phyloP scores from a whole-genome alignment of 352 stramenopile genomes.

The Thalassiosira hispida region DNA sequence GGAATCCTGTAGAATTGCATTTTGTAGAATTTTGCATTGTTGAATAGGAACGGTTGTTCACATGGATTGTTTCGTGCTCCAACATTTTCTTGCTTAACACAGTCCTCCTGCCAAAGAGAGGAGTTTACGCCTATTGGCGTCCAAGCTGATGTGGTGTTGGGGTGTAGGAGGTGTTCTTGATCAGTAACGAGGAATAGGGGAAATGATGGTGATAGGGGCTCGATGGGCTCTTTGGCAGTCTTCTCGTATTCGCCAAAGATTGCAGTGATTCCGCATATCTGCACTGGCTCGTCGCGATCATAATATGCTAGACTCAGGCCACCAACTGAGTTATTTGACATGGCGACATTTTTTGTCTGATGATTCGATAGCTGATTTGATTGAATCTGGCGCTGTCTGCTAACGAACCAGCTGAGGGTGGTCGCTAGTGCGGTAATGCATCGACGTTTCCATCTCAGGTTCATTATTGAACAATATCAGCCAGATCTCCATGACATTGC shows the following conservation, averaged over 20 bases:
- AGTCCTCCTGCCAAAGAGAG: conserved; percentile 12
- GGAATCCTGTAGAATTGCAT: conserved; percentile 16
- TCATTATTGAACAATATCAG: too few relatives aligned
- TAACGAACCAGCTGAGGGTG: too few relatives aligned
- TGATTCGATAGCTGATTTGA: too few relatives aligned
- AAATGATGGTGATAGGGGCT: not conserved
- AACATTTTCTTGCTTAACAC: not conserved
- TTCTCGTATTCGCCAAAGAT: conserved; percentile 5
- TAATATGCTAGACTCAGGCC: too few relatives aligned
- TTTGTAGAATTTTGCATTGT: conserved; percentile 24
- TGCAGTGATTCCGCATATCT: conserved; percentile 9
- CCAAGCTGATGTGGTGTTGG: not conserved
- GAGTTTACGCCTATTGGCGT: conserved; percentile 4
- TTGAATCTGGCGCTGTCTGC: too few relatives aligned
- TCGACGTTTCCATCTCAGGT: too few relatives aligned
- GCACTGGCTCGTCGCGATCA: not conserved
- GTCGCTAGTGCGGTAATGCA: too few relatives aligned
- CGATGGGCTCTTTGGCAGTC: conserved; percentile 8
- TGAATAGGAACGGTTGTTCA: conserved; percentile 9
- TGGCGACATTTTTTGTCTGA: too few relatives aligned
- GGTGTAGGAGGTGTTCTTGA: conserved; percentile 6
- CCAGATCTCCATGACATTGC: too few relatives aligned
- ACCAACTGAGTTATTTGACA: too few relatives aligned
- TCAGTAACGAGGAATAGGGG: conserved; percentile 10
- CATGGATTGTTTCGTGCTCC: conserved; percentile 15